Base-by-base conservation (phyloP, 2,329 filamentous ascomycete genomes). In the Penicillium freii region DNA sequence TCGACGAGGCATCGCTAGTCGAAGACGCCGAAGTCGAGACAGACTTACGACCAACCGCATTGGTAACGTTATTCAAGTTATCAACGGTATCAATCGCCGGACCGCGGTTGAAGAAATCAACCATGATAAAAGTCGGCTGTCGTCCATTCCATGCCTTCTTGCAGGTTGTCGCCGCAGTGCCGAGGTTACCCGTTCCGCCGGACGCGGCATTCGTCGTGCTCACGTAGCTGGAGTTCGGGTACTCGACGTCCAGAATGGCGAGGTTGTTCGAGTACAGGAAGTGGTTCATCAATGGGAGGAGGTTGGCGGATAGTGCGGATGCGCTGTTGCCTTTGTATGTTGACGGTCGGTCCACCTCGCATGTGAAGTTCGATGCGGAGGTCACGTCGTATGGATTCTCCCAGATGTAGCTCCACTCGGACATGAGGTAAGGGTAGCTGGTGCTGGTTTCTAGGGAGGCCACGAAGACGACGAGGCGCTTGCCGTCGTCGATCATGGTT, bases 81-180 rank as follows among this genome's bases (percentile, higher is more conserved):
- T 94, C 90, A 2, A 89, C 87, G 0, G 87, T 86, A 7, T 80
- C 78, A 54, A 94, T 84, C 33, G 88, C 84, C 0, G 87, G 85
- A 0, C 87, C 90, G 58, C 86, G 80, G 71, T 90, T 87, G 73
- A 87, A 92, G 73, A 91, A 93, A 73, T 95, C 90, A 1, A 93
- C 89, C 10, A 94, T 80, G 21, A 91, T 81, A 66, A 91, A 92
- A 3, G 81, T 86, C n/a, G 90, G 89, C 49, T 81, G 78, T 29
- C 77, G 73, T n/a, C 82, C 81, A 78, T 87, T 48, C 51, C 60
- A 93, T 59, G 84, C 74, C 3, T 65, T 68, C 51, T 77, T 74
- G 71, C 85, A 92, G 56, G 71, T 72, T 43, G 76, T 70, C 34
- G 84, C 83, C 27, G 77, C 64, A 10, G 68, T 67, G 7, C 80